Base-by-base conservation (phyloP, 805 yeast genomes). In the Wickerhamiella shivajii region DNA sequence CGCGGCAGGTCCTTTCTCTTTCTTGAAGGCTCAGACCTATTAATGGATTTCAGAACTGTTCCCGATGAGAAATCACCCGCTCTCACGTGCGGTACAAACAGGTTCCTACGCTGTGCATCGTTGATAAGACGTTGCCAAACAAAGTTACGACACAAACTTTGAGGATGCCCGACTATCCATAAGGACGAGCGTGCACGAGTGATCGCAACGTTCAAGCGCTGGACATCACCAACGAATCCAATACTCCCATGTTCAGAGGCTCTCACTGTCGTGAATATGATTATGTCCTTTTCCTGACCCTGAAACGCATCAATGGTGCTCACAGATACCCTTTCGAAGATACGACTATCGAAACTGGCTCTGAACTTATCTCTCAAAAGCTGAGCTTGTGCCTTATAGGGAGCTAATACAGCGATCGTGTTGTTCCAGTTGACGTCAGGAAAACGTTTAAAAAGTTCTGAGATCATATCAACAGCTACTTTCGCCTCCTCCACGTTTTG, bases 281-380 rank as follows among this genome's bases (percentile, higher is more conserved):
- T 81, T 29, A 90, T 71, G 42, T 87, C 96, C 54, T 87, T 90
- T 51, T 90, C 99, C 55, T 90, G 97, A 42, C 94, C 96, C 60
- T 84, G 99, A 52, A 85, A 90, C 1, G 97, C 98, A 64, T 90
- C 99, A 39, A 90, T 84, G 0, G 99, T 83, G 50, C 85, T 84
- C 57, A 90, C 84, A 50, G 80, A 93, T 31, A 92, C 71, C 34
- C 69, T 74, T 19, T 68, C 64, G 13, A 66, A 52, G 21, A 87
- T 76, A 3, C 59, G 49, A 2, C 59, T 59, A 8, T 97, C 97
- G 47, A 67, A 77, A 34, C 60, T 59, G 11, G 60, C 59, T 5
- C 58, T 52, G 47, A 90, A 87, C 1, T 63, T 53, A 13, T 65
- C 62, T 42, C 69, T 69, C 37, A 90, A 49, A 2, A 65, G 58